Evolutionary conservation across 2,329 filamentous ascomycete species (phyloP).

Genomic region (Pyrenophora graminea): DNA sequence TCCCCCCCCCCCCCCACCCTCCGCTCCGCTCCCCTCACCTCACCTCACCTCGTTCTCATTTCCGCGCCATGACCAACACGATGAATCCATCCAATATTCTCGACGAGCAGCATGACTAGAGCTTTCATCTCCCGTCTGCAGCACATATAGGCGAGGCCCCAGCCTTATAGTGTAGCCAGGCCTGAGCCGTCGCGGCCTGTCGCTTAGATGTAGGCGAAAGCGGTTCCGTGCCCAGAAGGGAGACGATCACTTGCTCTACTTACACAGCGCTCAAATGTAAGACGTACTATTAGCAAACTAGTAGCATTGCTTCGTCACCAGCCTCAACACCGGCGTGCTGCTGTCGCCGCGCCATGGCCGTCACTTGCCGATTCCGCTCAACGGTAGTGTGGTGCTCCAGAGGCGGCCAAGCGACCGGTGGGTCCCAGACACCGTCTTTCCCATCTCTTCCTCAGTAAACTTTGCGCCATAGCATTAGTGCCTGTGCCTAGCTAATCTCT

Average conservation of each 20-base stretch:
- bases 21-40: background rate
- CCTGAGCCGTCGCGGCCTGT: conserved; percentile 1
- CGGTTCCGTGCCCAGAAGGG: background rate
- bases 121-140: conserved; percentile 10
- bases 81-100: no score
- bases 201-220: conserved; percentile 6
- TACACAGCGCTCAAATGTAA: background rate
- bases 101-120: background rate
- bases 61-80: background rate
- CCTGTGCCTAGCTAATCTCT: conserved; percentile 7
- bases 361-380: conserved; percentile 16
- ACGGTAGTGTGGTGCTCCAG: conserved; percentile 22
- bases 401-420: conserved; percentile 33
- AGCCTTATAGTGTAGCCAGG: conserved; percentile 13
- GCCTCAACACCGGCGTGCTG: conserved; percentile 7
- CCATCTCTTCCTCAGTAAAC: conserved; percentile 3
- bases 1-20: no score
- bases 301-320: background rate
- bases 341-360: conserved; percentile 5
- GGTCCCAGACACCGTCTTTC: conserved; percentile 5
- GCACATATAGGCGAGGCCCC: conserved; percentile 18
- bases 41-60: background rate
- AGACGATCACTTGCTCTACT: background rate
- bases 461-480: conserved; percentile 10
- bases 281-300: no score